Conservation (phyloP, 805 yeast genomes). For the Metschnikowia gruessii region DNA sequence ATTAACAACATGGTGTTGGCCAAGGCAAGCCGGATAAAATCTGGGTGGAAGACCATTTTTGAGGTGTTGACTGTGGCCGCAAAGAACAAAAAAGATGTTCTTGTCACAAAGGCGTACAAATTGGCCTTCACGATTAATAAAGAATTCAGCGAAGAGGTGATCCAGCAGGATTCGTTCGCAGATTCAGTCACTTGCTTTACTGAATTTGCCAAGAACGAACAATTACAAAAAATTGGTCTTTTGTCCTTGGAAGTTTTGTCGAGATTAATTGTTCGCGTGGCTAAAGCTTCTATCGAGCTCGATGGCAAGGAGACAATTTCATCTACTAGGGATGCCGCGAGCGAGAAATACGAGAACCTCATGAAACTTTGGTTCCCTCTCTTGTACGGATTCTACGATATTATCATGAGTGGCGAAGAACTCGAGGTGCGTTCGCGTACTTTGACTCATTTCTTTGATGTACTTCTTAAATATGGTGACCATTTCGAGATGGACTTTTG, state of each 20-base stretch:
- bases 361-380: conserved; percentile 80
- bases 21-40: conserved; percentile 68
- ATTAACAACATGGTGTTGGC: conserved; percentile 79
- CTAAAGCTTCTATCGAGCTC: conserved; percentile 38
- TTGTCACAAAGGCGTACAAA: conserved; percentile 63
- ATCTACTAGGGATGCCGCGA: conserved; percentile 13
- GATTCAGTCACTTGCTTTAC: conserved; percentile 74
- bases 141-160: conserved; percentile 59
- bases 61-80: conserved; percentile 77
- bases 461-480: conserved; percentile 74
- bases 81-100: conserved; percentile 49
- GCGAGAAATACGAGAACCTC: conserved; percentile 31
- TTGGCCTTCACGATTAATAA: conserved; percentile 60
- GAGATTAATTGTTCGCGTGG: conserved; percentile 56
- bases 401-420: conserved; percentile 91
- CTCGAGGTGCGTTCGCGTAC: conserved; percentile 92
- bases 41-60: conserved; percentile 94
- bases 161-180: conserved; percentile 63
- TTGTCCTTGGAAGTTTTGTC: conserved; percentile 76
- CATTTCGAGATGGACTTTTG: conserved; percentile 74
- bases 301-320: conserved; percentile 7
- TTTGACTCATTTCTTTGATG: conserved; percentile 75
- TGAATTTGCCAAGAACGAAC: conserved; percentile 78
- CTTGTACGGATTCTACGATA: conserved; percentile 79
- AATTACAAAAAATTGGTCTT: conserved; percentile 75